phyloP scores from a whole-genome alignment of 176 grass and related monocot species.

The Juncus effusus region DNA sequence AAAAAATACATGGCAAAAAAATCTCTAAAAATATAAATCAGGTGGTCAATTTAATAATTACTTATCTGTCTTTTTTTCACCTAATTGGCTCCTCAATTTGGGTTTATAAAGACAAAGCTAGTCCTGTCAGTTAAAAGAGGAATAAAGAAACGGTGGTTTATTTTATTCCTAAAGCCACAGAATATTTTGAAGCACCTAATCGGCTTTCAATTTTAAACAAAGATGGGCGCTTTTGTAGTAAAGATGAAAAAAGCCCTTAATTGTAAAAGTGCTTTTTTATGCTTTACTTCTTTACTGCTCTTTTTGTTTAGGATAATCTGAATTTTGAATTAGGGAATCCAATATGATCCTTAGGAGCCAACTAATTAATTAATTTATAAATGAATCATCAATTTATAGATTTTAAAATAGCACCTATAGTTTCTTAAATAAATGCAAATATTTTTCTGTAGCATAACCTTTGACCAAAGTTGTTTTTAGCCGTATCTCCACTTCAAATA shows the following conservation, averaged over 20 bases:
- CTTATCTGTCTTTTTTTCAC: conserved; percentile 6
- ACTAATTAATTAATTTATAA: too few relatives aligned
- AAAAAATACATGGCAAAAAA: too few relatives aligned
- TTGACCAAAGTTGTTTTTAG: too few relatives aligned
- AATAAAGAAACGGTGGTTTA: background rate
- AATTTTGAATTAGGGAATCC: conserved; percentile 15
- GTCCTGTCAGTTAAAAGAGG: conserved; percentile 3
- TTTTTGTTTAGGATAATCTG: conserved; percentile 17
- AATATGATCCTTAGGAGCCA: conserved; percentile 6
- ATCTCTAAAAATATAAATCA: background rate
- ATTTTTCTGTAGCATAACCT: too few relatives aligned
- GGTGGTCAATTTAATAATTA: conserved; percentile 15
- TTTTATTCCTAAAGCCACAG: conserved; percentile 14
- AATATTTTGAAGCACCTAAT: conserved; percentile 29
- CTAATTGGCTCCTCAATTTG: conserved; percentile 14
- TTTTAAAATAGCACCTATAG: too few relatives aligned
- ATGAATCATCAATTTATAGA: too few relatives aligned
- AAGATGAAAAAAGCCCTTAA: conserved; percentile 17
- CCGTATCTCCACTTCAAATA: too few relatives aligned
- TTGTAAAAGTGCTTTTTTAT: conserved; percentile 25
- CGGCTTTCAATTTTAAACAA: conserved; percentile 26
- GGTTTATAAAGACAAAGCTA: conserved; percentile 17
- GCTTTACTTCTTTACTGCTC: conserved; percentile 25
- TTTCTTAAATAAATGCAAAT: too few relatives aligned
- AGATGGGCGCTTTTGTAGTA: conserved; percentile 23